A percentile compares a stretch with the other conserved stretches of the same genome.
Conservation (phyloP, 164 flowering plant genomes). For the Taxillus chinensis region DNA sequence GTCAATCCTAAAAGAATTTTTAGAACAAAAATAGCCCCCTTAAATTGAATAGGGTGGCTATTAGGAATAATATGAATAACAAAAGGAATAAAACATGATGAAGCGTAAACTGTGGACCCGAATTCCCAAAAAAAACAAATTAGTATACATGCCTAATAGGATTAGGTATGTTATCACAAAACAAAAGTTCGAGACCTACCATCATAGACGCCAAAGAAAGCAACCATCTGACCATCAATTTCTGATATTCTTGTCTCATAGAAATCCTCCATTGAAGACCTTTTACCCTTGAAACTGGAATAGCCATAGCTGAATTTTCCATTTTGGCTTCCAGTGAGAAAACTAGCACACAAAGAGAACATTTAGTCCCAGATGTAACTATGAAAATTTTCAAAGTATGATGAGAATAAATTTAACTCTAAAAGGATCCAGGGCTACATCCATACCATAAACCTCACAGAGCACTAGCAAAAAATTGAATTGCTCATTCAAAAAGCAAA, state of each 20-base stretch:
- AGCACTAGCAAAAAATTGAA: no score
- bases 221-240: slow-evolving; percentile 76
- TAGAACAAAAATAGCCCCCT: no score
- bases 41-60: no score
- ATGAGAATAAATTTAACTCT: no score
- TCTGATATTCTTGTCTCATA: slow-evolving; percentile 61
- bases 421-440: no score
- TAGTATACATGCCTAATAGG: no score
- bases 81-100: neutral
- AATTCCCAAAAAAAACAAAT: neutral
- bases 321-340: slow-evolving; percentile 40
- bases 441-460: no score
- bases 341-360: slow-evolving; percentile 23
- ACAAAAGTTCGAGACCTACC: slow-evolving; percentile 28
- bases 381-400: neutral
- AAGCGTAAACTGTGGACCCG: neutral
- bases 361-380: neutral
- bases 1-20: no score
- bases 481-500: no score
- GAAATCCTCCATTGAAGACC: slow-evolving; percentile 78
- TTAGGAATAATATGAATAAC: neutral
- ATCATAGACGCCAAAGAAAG: slow-evolving; percentile 77
- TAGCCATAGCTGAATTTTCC: slow-evolving; percentile 72
- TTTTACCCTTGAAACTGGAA: slow-evolving; percentile 68
- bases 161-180: neutral